These are phyloP conservation scores for Fusarium drepaniforme DNA, from an alignment of 2,329 filamentous ascomycete genomes.

Conservation along the genomic window DNA sequence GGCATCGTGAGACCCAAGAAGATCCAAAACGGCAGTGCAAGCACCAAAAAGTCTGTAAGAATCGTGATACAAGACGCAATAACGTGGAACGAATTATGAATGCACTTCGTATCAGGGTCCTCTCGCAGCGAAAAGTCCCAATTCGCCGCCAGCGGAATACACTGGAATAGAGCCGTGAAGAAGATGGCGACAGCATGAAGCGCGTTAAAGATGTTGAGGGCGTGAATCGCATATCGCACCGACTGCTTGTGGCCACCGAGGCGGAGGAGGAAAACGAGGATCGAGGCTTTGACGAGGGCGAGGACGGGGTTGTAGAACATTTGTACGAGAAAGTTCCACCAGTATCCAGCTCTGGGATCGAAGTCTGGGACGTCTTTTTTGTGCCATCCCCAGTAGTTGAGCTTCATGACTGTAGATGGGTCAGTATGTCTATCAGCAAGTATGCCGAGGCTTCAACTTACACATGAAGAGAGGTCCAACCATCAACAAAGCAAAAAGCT, in stretches of 20 bases:
- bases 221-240: constrained; percentile 25
- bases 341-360: constrained; percentile 34
- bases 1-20: constrained; percentile 55
- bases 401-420: constrained; percentile 40
- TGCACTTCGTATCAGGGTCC: constrained; percentile 47
- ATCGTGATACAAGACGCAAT: constrained; percentile 53
- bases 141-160: constrained; percentile 49
- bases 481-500: constrained; percentile 34
- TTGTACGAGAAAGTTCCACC: constrained; percentile 55
- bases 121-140: constrained; percentile 45
- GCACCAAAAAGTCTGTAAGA: constrained; percentile 55
- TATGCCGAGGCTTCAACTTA: neutral
- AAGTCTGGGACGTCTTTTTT: constrained; percentile 36
- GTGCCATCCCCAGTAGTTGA: constrained; percentile 49
- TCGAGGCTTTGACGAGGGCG: constrained; percentile 58
- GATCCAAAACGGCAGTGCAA: constrained; percentile 55
- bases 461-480: constrained; percentile 35
- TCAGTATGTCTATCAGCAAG: neutral
- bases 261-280: constrained; percentile 58
- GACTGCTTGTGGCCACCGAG: constrained; percentile 53
- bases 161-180: constrained; percentile 55
- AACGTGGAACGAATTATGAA: constrained; percentile 50
- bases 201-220: constrained; percentile 42
- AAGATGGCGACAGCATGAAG: constrained; percentile 52
- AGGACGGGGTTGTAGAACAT: constrained; percentile 60